phyloP scores from a whole-genome alignment of 805 yeast genomes.

The Crinitomyces ghanaensis region DNA sequence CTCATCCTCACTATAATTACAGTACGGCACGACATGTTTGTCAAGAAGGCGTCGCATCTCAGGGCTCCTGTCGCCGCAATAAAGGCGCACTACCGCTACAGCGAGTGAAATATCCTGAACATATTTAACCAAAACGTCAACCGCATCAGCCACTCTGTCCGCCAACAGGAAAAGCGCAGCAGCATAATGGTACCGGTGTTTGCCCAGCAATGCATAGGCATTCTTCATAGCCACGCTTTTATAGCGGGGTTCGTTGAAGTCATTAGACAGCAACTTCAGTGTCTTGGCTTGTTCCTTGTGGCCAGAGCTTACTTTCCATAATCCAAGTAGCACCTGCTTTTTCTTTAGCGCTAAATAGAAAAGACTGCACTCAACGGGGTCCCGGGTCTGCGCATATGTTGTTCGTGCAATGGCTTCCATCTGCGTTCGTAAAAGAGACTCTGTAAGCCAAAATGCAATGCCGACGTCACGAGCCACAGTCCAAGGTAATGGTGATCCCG shows the following conservation, averaged over 20 bases:
- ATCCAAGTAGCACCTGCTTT: constrained; percentile 61
- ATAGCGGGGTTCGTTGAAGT: constrained; percentile 71
- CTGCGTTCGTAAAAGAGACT: constrained; percentile 34
- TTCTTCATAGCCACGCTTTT: constrained; percentile 80
- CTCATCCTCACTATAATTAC: constrained; percentile 47
- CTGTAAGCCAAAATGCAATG: constrained; percentile 58
- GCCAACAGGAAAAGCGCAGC: constrained; percentile 82
- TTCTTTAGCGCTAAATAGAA: constrained; percentile 70
- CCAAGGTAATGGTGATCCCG: constrained; percentile 49
- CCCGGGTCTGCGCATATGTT: constrained; percentile 52
- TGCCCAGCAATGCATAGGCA: constrained; percentile 81
- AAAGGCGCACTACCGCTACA: constrained; percentile 66
- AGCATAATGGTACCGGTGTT: constrained; percentile 78
- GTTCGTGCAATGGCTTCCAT: constrained; percentile 63
- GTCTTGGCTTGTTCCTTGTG: constrained; percentile 78
- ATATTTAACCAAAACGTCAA: constrained; percentile 58
- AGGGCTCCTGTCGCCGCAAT: constrained; percentile 50
- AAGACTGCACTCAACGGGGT: constrained; percentile 65
- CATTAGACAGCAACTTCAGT: constrained; percentile 63
- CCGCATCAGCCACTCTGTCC: constrained; percentile 63
- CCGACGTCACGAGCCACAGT: constrained; percentile 46
- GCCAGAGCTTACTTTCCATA: constrained; percentile 70
- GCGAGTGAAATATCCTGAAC: constrained; percentile 64
- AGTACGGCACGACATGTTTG: constrained; percentile 41
- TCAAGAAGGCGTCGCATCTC: constrained; percentile 40